Conservation (phyloP, 2,329 filamentous ascomycete genomes). For the Cladosporium sp. region DNA sequence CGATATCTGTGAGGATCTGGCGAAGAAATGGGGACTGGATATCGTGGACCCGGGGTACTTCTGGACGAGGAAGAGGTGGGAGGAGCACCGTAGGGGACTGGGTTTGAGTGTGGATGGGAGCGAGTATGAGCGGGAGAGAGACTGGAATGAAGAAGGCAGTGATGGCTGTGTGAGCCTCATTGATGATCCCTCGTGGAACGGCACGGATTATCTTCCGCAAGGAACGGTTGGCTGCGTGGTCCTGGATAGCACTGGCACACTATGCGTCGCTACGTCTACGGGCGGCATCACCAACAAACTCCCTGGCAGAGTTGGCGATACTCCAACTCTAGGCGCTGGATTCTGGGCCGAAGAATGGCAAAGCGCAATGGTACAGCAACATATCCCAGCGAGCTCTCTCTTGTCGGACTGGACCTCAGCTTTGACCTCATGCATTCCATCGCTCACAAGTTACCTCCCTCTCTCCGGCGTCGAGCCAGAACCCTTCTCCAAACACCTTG, state of each 20-base stretch:
- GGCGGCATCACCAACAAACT: slow-evolving; percentile 88
- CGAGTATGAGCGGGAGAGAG: background rate
- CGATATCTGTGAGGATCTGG: slow-evolving; percentile 64
- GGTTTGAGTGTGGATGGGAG: slow-evolving; percentile 32
- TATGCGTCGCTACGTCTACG: slow-evolving; percentile 64
- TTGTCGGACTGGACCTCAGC: background rate
- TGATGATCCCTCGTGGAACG: slow-evolving; percentile 51
- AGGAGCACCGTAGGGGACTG: slow-evolving; percentile 66
- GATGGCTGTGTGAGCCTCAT: background rate
- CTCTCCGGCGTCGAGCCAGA: slow-evolving; percentile 7
- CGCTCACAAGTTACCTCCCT: slow-evolving; percentile 17
- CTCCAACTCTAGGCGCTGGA: slow-evolving; percentile 75
- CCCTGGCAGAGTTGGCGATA: slow-evolving; percentile 80
- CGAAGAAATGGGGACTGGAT: slow-evolving; percentile 64
- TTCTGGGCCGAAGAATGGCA: slow-evolving; percentile 90
- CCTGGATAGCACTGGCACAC: slow-evolving; percentile 67
- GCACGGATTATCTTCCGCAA: slow-evolving; percentile 67
- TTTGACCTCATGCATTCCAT: slow-evolving; percentile 23
- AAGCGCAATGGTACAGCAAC: background rate
- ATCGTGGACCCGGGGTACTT: slow-evolving; percentile 69
- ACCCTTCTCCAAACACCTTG: background rate
- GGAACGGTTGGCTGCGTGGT: slow-evolving; percentile 82
- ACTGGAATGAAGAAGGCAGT: too few relatives aligned
- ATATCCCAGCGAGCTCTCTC: slow-evolving; percentile 1
- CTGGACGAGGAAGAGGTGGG: slow-evolving; percentile 73